Base-by-base conservation (phyloP, 208 protist species). In the Trypanosoma caninum region DNA sequence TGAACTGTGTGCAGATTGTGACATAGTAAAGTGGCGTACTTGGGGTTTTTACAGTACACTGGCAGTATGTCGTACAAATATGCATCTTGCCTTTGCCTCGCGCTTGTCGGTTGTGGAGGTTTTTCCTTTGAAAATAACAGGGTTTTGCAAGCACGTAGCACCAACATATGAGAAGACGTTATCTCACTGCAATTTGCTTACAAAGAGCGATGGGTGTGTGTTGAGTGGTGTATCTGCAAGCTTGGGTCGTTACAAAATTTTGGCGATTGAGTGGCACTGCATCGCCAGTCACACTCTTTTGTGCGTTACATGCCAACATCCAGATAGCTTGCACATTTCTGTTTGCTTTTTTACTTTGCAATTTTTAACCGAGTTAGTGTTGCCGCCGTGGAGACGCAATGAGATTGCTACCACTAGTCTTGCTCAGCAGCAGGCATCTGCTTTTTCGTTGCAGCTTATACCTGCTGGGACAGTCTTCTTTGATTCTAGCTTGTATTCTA, bases 261-360 rank as follows among this genome's bases (percentile, higher is more conserved):
- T 57, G 33, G 47, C 67, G 31, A 62, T 93, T 56, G 65, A 67
- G 27, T 93, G 87, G 87, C 81, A 90, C 61, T 72, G 69, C 35
- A 72, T 86, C 34, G 56, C 76, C 9, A 59, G 72, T 31, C 79
- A 87, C 59, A 91, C 76, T 27, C 59, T 93, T 35, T 72, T 93
- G 2, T 90, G 83, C 55, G 83, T 93, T 37, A 87, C 78, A 11
- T 90, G 83, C 50, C 61, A 59, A 5, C 72, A 81, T 34, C 71
- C 69, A 18, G 28, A 74, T n/a, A 70, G 78, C 34, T 68, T 65
- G 45, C 52, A 59, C 10, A 40, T 59, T 2, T 78, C 48, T 45
- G 42, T 93, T 52, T 65, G 75, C 59, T 76, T 93, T 22, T 93
- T 87, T 65, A 90, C 74, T 2, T 57, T 90, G 31, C 76, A 90